These are phyloP conservation scores for Colletotrichum incanum DNA, from an alignment of 2,329 filamentous ascomycete species.

Conservation along the genomic window DNA sequence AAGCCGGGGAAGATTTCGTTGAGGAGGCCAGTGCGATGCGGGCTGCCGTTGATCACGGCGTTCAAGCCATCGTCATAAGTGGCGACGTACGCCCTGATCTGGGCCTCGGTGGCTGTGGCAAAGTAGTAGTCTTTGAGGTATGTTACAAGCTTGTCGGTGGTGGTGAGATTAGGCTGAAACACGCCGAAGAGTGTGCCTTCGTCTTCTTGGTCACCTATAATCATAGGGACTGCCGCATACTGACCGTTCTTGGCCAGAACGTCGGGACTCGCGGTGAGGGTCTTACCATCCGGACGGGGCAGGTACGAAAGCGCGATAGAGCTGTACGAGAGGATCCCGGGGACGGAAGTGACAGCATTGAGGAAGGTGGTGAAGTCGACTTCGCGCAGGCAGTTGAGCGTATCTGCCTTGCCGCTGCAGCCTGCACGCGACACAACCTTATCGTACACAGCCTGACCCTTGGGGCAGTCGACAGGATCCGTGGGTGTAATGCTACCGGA, in stretches of 20 bases:
- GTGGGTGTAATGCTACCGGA: constrained; percentile 67
- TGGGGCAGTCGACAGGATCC: constrained; percentile 67
- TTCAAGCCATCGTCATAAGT: constrained; percentile 67
- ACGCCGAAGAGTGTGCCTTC: constrained; percentile 77
- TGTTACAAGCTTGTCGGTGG: constrained; percentile 60
- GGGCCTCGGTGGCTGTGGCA: constrained; percentile 43
- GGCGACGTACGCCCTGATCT: constrained; percentile 65
- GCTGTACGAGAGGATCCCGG: constrained; percentile 69
- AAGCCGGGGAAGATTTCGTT: constrained; percentile 77
- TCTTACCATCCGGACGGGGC: constrained; percentile 72
- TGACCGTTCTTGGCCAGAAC: constrained; percentile 60
- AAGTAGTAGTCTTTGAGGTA: constrained; percentile 50
- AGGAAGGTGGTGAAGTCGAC: constrained; percentile 67
- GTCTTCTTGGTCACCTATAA: constrained; percentile 76
- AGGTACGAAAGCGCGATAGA: constrained; percentile 74
- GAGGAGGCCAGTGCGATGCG: constrained; percentile 70
- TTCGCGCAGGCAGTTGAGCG: constrained; percentile 69
- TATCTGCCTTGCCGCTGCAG: constrained; percentile 65
- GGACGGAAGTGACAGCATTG: constrained; percentile 72
- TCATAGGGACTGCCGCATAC: constrained; percentile 73
- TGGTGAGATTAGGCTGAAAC: constrained; percentile 71
- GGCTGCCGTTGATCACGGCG: constrained; percentile 70
- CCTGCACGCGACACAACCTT: constrained; percentile 66
- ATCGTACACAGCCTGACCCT: constrained; percentile 71
- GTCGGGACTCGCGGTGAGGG: constrained; percentile 69